Base-by-base conservation (phyloP, 1,284 basidiomycete species). In the Binderoboletus segoi region DNA sequence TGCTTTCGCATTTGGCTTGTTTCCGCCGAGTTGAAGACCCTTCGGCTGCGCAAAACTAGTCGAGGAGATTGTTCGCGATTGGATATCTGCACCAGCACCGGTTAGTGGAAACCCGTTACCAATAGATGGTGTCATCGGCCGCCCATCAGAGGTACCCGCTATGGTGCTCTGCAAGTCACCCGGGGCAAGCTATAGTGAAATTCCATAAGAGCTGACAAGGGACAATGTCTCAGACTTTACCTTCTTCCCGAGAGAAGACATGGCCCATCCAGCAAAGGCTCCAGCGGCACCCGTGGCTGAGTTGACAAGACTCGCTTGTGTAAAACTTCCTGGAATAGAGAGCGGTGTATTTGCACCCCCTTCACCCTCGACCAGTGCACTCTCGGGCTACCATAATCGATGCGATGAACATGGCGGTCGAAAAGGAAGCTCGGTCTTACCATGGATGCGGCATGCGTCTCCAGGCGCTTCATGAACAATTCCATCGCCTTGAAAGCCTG, bases 401-500 rank as follows among this genome's bases (percentile, higher is more conserved):
- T 10, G 48, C 5, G 4, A 48, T 32, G 20, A 43, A 8, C 5
- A 13, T 10, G 26, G 1, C 21, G 26, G 8, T 4, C 23, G 32
- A 44, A 1, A 20, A 40, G 26, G 3, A 18, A 20, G 4, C n/a
- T 16, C 11, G 4, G 37, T 21, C 80, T 40, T 57, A 93, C 94
- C 93, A 97, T 90, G 4, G 82, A 80, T 0, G 82, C 81, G 3
- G 88, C 91, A 64, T 96, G 82, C 5, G 77, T 80, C 67, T 96
- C 92, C n/a, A 96, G 74, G 58, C 82, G 86, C 73, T 91, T 91
- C 62, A 96, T 78, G 67, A 96, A 95, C 56, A 96, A 76, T 48
- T 92, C 88, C 60, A 96, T 81, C 2, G 93, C 90, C 70, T 93
- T 95, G 80, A 96, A 97, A 2, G 93, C 95, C 67, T 97, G 95